Conservation (phyloP, 2,329 filamentous ascomycete genomes). For the Paecilomyces niveus region DNA sequence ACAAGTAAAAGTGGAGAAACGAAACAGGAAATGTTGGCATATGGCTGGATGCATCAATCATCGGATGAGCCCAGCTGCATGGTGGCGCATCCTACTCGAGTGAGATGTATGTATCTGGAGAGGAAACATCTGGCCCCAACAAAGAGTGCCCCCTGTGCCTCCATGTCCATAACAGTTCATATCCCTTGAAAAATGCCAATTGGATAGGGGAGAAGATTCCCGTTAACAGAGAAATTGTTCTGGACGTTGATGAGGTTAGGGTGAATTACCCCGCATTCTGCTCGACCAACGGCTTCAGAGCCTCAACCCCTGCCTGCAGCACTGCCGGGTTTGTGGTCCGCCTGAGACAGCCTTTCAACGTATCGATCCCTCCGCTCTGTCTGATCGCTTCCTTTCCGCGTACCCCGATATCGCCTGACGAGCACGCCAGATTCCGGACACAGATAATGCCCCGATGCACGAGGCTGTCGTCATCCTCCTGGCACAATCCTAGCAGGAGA, state of each 20-base stretch:
- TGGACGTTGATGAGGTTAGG: not conserved
- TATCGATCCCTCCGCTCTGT: slow-evolving; percentile 57
- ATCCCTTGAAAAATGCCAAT: not conserved
- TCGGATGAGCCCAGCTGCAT: not conserved
- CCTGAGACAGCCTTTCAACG: slow-evolving; percentile 63
- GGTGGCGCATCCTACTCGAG: not conserved
- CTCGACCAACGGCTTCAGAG: slow-evolving; percentile 60
- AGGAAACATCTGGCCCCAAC: not conserved
- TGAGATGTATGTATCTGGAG: not conserved
- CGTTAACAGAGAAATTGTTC: not conserved
- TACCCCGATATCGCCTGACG: slow-evolving; percentile 59
- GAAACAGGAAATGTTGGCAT: not conserved
- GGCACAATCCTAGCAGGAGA: slow-evolving; percentile 73
- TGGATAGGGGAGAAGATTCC: not conserved
- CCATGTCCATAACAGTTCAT: not conserved
- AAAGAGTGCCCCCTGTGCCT: not conserved
- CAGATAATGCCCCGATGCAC: slow-evolving; percentile 66
- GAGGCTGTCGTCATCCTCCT: slow-evolving; percentile 53
- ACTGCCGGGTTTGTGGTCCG: slow-evolving; percentile 63
- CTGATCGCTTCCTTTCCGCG: slow-evolving; percentile 55
- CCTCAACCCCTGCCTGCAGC: slow-evolving; percentile 62
- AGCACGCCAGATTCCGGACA: slow-evolving; percentile 63
- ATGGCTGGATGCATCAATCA: not conserved
- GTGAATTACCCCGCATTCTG: slow-evolving; percentile 5
- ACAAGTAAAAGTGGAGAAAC: not conserved